A percentile compares a stretch with the other conserved stretches of the same genome.
Conservation (phyloP, 1,139 yeast species). For the Hemisphaericaspora subhashii region DNA sequence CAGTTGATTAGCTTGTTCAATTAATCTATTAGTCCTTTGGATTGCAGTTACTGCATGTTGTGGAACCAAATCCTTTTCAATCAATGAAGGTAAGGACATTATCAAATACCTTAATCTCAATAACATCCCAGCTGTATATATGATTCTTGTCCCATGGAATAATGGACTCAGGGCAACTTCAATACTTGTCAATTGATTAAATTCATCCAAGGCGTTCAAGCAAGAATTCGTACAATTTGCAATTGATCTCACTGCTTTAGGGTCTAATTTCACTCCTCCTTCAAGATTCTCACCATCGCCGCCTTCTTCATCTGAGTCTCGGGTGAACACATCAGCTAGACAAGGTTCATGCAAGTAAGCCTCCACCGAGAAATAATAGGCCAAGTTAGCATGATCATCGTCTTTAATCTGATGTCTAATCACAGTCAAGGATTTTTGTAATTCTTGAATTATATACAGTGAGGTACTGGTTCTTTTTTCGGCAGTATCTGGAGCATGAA, state of each 20-base stretch:
- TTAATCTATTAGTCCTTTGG: constrained; percentile 40
- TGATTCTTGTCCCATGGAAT: constrained; percentile 60
- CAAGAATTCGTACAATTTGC: constrained; percentile 58
- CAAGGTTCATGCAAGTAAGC: constrained; percentile 72
- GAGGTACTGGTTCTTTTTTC: constrained; percentile 26
- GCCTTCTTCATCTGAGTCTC: constrained; percentile 5
- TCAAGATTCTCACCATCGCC: too few relatives aligned
- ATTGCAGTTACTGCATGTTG: constrained; percentile 46
- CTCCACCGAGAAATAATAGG: constrained; percentile 65
- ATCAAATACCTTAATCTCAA: constrained; percentile 58
- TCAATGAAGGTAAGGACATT: constrained; percentile 53
- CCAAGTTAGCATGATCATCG: constrained; percentile 41
- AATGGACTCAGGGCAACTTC: constrained; percentile 60
- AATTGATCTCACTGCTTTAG: constrained; percentile 37
- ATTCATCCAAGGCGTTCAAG: constrained; percentile 50
- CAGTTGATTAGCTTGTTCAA: constrained; percentile 34
- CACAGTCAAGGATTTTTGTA: constrained; percentile 40
- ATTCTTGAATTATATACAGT: constrained; percentile 37
- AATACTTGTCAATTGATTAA: constrained; percentile 40
- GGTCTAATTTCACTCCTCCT: constrained; percentile 22
- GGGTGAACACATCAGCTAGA: constrained; percentile 32
- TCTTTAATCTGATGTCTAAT: constrained; percentile 37
- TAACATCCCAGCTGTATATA: constrained; percentile 68
- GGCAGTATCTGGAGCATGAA: constrained; percentile 40
- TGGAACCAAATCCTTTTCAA: constrained; percentile 51